Evolutionary conservation across 1,139 yeast genomes (phyloP), one percentile per base, ranked within the genome.

Genomic region (Candida neerlandica): DNA sequence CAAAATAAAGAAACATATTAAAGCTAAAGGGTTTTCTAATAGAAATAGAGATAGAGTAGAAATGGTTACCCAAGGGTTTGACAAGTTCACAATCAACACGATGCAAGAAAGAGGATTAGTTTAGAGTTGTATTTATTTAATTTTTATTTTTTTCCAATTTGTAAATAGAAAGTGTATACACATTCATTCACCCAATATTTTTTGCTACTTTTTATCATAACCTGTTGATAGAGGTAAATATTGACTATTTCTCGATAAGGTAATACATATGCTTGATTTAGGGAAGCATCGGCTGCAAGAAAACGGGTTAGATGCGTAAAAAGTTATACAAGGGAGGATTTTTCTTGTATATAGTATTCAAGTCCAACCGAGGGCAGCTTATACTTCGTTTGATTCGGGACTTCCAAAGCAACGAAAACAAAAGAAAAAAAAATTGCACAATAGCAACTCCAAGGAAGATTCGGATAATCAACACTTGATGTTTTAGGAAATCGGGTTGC

Each of bases 51-150:
- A 50, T 18, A 46, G 55, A 23, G 44, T 61, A n/a, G 43, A 50
- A 16, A 58, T 53, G 47, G 43, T 62, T 19, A 33, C 50, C 15
- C 48, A 51, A 40, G 69, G 69, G n/a, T 45, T 56, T n/a, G 64
- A 59, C 12, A 38, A 48, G 33, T 52, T 56, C 37, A 54, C 58
- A 12, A 50, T 55, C 41, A 41, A 54, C n/a, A 55, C 54, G 41
- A 60, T 66, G 66, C 43, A 39, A 11, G 57, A 58, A 35, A 50
- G 65, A 45, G 57, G 59, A 3, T 47, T 52, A 43, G 47, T 51
- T 39, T 32, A 41, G 18, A 18, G 15, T 3, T 15, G 23, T 35
- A 19, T 15, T 4, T 19, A 37, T 14, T n/a, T n/a, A n/a, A n/a
- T n/a, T 3, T 15, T 12, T 35, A 19, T 15, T 4, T 19, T 19